Conservation (phyloP, 1,139 yeast species). For the Eremothecium coryli region DNA sequence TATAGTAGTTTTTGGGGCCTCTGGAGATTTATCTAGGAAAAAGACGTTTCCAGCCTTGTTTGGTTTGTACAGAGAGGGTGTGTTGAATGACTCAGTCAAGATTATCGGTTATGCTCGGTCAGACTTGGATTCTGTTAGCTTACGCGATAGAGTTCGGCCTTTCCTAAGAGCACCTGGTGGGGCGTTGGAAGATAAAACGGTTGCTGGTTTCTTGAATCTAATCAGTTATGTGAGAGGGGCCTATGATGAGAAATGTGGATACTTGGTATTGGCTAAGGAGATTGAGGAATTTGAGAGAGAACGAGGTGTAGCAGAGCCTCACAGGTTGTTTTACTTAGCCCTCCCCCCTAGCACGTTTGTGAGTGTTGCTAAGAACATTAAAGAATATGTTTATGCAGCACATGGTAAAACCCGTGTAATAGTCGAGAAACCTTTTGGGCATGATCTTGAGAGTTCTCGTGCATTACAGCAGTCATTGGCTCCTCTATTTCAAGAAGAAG, state of each 20-base stretch:
- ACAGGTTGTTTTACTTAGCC: conserved; percentile 83
- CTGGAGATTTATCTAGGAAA: conserved; percentile 95
- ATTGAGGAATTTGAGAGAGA: conserved; percentile 53
- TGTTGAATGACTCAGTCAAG: conserved; percentile 56
- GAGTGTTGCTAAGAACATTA: conserved; percentile 64
- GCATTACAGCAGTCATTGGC: conserved; percentile 67
- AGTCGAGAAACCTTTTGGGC: conserved; percentile 97
- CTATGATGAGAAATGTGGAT: conserved; percentile 75
- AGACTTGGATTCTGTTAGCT: conserved; percentile 54
- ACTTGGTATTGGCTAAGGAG: conserved; percentile 42
- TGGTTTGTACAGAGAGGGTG: conserved; percentile 69
- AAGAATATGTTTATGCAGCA: conserved; percentile 55
- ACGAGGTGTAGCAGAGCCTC: conserved; percentile 40
- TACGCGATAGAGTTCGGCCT: conserved; percentile 55
- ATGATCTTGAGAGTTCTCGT: conserved; percentile 70
- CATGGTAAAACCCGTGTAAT: conserved; percentile 72
- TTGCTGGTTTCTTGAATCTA: conserved; percentile 55
- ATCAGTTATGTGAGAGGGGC: conserved; percentile 66
- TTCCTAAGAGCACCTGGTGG: conserved; percentile 53
- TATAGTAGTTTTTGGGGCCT: conserved; percentile 88
- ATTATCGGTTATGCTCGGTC: conserved; percentile 93
- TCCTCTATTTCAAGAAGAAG: conserved; percentile 85
- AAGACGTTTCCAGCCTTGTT: conserved; percentile 82
- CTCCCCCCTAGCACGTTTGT: conserved; percentile 91
- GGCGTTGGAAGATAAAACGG: conserved; percentile 38